phyloP scores from a whole-genome alignment of 2,329 filamentous ascomycete genomes.

The Hymenoscyphus infarciens region DNA sequence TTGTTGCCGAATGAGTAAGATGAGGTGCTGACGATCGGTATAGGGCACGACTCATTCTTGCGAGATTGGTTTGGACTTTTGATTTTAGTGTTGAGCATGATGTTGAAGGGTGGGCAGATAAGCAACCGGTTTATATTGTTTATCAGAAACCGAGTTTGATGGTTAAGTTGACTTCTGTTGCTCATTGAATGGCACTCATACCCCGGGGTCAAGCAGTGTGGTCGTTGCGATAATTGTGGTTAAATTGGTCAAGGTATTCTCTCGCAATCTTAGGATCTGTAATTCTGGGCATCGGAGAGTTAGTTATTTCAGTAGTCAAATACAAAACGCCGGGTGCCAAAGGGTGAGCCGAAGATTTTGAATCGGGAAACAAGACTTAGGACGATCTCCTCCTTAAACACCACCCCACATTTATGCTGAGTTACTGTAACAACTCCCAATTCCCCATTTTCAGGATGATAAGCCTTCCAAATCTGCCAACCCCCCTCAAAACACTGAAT shows the following conservation, averaged over 20 bases:
- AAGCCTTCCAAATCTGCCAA: conserved; percentile 36
- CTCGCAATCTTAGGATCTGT: too few species aligned
- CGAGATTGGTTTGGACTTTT: conserved; percentile 27
- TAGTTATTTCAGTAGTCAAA: too few species aligned
- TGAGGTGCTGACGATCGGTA: not conserved
- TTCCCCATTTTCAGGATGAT: not conserved
- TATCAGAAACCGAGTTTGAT: conserved; percentile 8
- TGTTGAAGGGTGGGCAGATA: not conserved
- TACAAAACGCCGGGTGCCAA: too few species aligned
- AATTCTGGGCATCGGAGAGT: too few species aligned
- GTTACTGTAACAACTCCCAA: too few species aligned
- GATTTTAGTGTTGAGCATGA: conserved; percentile 15
- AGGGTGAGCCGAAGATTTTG: too few species aligned
- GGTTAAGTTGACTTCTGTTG: conserved; percentile 5
- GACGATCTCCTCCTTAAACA: too few species aligned
- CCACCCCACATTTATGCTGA: too few species aligned
- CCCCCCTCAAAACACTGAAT: conserved; percentile 41
- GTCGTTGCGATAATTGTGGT: too few species aligned
- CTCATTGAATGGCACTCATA: not conserved
- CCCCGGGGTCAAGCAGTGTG: too few species aligned
- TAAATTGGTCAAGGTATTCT: too few species aligned
- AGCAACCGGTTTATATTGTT: not conserved
- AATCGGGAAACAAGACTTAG: too few species aligned
- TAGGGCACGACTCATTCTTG: conserved; percentile 18
- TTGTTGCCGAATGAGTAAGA: not conserved